Percentiles rank a stretch among this genome's conserved stretches.
Conservation (phyloP, 768 basidiomycete genomes). For the Xerocomellus amylosporus region DNA sequence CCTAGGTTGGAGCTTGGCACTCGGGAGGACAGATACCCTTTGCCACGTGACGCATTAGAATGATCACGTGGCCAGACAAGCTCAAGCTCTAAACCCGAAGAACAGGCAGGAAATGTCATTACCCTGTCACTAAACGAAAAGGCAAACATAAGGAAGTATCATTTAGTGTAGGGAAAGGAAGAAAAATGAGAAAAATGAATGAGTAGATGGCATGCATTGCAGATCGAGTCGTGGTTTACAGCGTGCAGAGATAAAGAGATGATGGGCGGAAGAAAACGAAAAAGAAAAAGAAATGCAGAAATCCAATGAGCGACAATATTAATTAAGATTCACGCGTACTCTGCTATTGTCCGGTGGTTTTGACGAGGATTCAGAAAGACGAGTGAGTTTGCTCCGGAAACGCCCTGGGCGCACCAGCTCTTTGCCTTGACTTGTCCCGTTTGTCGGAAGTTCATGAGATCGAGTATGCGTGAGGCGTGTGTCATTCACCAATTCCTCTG, state of each 20-base stretch:
- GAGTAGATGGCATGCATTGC: slow-evolving; percentile 24
- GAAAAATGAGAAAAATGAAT: slow-evolving; percentile 1
- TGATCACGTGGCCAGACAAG: slow-evolving; percentile 20
- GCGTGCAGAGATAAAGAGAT: slow-evolving; percentile 22
- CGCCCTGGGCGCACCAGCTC: slow-evolving; percentile 26
- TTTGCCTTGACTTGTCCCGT: slow-evolving; percentile 19
- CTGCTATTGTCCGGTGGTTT: slow-evolving; percentile 34
- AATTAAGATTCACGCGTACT: slow-evolving; percentile 37
- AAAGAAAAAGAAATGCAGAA: background rate
- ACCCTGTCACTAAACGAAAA: slow-evolving; percentile 4
- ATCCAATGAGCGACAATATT: slow-evolving; percentile 22
- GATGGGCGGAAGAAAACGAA: background rate
- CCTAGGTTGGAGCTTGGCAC: background rate
- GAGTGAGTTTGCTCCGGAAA: slow-evolving; percentile 29
- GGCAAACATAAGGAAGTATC: background rate
- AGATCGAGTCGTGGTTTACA: slow-evolving; percentile 25
- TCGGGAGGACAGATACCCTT: slow-evolving; percentile 5
- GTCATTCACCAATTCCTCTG: slow-evolving; percentile 28
- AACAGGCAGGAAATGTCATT: background rate
- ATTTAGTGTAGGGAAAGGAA: slow-evolving; percentile 9
- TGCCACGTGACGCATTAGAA: slow-evolving; percentile 23
- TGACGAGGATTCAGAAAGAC: slow-evolving; percentile 27
- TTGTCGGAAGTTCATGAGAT: slow-evolving; percentile 26
- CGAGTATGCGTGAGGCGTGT: slow-evolving; percentile 23
- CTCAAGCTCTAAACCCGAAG: background rate